phyloP scores from a whole-genome alignment of 257 asterid species.

The Thymus quinquecostatus region DNA sequence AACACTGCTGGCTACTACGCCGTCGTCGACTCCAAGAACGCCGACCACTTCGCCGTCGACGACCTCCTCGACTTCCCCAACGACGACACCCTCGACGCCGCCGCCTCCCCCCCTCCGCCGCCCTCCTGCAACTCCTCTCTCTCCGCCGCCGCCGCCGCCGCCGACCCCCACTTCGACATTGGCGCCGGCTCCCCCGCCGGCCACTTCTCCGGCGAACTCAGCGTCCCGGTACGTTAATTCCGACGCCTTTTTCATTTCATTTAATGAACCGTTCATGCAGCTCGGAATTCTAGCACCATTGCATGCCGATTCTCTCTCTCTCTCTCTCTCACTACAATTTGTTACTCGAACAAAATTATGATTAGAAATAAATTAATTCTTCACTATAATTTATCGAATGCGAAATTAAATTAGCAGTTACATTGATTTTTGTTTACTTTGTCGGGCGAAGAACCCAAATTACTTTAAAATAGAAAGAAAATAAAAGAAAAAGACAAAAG shows the following conservation, averaged over 20 bases:
- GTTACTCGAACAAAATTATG: no score
- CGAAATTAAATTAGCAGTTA: no score
- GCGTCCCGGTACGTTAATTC: constrained; percentile 63
- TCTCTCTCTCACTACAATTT: not conserved
- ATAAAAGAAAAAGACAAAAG: not conserved
- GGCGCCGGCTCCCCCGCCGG: constrained; percentile 42
- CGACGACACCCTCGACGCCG: constrained; percentile 49
- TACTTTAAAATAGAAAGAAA: not conserved
- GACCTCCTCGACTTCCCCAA: constrained; percentile 81
- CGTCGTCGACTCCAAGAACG: constrained; percentile 48
- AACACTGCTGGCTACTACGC: constrained; percentile 42
- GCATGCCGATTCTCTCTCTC: not conserved
- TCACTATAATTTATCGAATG: no score
- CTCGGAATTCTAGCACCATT: not conserved
- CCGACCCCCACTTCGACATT: constrained; percentile 32
- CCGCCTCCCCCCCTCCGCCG: constrained; percentile 46
- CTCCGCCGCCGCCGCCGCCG: constrained; percentile 21
- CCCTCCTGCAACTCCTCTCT: constrained; percentile 50
- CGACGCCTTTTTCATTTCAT: not conserved
- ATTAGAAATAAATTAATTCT: no score
- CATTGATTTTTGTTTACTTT: not conserved
- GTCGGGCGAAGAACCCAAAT: constrained; percentile 5
- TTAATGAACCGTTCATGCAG: not conserved
- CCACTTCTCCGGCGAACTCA: constrained; percentile 64
- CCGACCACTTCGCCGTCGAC: constrained; percentile 67